Evolutionary conservation across 345 rosid genomes (phyloP), one percentile per base, ranked within the genome.

Genomic region (Lumnitzera littorea): DNA sequence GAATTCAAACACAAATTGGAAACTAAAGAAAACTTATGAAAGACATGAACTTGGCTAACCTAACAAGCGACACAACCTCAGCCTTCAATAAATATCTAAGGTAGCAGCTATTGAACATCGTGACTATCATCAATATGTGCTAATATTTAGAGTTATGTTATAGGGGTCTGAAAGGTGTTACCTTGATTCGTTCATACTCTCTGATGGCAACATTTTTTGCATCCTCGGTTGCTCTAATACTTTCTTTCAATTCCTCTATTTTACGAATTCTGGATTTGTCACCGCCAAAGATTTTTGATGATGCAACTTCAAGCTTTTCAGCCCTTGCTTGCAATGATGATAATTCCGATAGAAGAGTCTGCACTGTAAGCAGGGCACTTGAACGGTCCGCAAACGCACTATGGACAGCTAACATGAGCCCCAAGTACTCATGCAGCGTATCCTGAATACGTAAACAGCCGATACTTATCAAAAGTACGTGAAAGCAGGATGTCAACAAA

Each of bases 271-370:
- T 82, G 53, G 96, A 86, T 81, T 78, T 95, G 80, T 95, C 99
- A 25, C 97, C 97, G 24, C 99, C 99, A 86, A 84, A 95, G 67
- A 91, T 80, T 72, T 95, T 95, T 47, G 96, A 85, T 48, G 97
- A 86, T 57, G 92, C 95, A 63, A 85, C 95, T 78, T 95, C 94
- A 68, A 91, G 92, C 70, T 91, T 90, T 63, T 95, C 96, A 48
- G 85, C 82, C 74, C 87, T 91, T 11, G 61, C 71, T 24, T 88
- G 79, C 78, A 90, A 72, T 1, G 92, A 63, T 55, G 99, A 80
- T 61, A 86, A 68, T 46, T 94, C 97, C 48, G 99, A 78, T 49
- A 86, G 62, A 71, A 94, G 92, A 56, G 96, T 86, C 76, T 94
- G 99, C 66, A 91, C 92, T 1, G 97, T 88, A 77, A 94, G 75